phyloP scores from a whole-genome alignment of 768 basidiomycete species.

The Plicaturopsis crispa region DNA sequence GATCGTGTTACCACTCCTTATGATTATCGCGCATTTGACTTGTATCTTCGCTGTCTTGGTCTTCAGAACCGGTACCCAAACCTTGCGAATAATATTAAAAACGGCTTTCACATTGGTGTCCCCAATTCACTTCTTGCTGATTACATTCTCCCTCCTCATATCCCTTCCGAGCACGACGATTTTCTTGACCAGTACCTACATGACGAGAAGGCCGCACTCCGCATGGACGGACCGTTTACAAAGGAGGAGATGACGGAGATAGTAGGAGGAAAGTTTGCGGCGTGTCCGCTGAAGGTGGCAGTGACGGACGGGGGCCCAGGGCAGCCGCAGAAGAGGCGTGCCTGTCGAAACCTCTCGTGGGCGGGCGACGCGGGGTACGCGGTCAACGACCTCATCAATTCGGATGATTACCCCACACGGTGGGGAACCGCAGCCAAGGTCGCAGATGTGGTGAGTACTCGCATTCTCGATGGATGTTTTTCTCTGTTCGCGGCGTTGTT shows the following conservation, averaged over 20 bases:
- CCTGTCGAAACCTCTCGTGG: conserved; percentile 14
- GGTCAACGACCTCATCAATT: conserved; percentile 15
- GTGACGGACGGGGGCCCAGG: conserved; percentile 16
- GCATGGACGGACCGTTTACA: conserved; percentile 21
- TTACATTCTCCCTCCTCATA: conserved; percentile 14
- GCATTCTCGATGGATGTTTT: no score
- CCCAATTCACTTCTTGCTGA: conserved; percentile 17
- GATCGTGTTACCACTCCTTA: no score
- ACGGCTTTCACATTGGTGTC: conserved; percentile 25
- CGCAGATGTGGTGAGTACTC: conserved; percentile 17
- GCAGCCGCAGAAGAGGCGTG: conserved; percentile 14
- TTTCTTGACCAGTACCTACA: conserved; percentile 13
- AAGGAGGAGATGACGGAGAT: no score
- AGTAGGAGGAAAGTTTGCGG: conserved; percentile 20
- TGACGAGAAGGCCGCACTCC: conserved; percentile 10
- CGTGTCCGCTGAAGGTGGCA: conserved; percentile 19
- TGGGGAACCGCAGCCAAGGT: conserved; percentile 14
- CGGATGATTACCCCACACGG: conserved; percentile 15
- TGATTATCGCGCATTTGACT: no score
- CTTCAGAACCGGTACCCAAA: conserved; percentile 19
- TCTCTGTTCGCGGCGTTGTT: no score
- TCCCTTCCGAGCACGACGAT: conserved; percentile 9
- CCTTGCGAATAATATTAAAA: conserved; percentile 18
- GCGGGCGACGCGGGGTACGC: conserved; percentile 8
- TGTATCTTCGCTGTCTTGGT: no score